These are phyloP conservation scores for Tirmania nivea DNA, from an alignment of 495 filamentous ascomycete genomes.

Conservation along the genomic window DNA sequence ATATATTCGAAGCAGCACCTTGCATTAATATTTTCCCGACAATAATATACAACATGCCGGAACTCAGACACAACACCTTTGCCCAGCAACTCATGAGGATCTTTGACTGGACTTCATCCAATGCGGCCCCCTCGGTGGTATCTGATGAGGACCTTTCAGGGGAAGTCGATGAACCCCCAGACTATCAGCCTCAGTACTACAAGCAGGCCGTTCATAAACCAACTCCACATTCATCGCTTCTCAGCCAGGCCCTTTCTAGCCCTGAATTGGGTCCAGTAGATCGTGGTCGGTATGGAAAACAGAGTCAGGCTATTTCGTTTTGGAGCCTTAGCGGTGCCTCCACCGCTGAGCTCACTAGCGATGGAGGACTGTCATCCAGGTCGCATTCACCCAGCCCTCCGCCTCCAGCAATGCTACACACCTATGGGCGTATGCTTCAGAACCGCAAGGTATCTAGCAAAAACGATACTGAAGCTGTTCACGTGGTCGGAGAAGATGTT, in stretches of 20 bases:
- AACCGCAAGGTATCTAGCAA: too few relatives aligned
- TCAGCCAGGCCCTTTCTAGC: constrained; percentile 52
- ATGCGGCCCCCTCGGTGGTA: too few relatives aligned
- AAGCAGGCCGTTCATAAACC: constrained; percentile 11
- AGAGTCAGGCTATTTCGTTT: constrained; percentile 23
- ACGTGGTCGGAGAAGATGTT: constrained; percentile 1
- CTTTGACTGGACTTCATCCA: too few relatives aligned
- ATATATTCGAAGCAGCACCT: too few relatives aligned
- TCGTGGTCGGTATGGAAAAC: constrained; percentile 18
- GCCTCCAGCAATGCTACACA: constrained; percentile 22
- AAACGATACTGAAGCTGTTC: background rate
- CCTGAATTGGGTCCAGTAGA: constrained; percentile 31
- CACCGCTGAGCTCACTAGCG: constrained; percentile 72
- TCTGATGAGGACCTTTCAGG: constrained; percentile 16
- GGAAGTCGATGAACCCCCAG: constrained; percentile 19
- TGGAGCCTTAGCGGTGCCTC: constrained; percentile 55
- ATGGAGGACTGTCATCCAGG: constrained; percentile 72
- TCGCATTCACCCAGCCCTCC: constrained; percentile 79
- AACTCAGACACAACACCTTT: too few relatives aligned
- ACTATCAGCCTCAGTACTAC: constrained; percentile 8
- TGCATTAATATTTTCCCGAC: too few relatives aligned
- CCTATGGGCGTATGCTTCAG: constrained; percentile 9
- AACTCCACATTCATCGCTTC: constrained; percentile 35
- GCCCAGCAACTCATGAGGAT: too few relatives aligned
- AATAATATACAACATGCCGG: too few relatives aligned